phyloP scores from a whole-genome alignment of 305 asterid genomes.

The Solanum hybrid region DNA sequence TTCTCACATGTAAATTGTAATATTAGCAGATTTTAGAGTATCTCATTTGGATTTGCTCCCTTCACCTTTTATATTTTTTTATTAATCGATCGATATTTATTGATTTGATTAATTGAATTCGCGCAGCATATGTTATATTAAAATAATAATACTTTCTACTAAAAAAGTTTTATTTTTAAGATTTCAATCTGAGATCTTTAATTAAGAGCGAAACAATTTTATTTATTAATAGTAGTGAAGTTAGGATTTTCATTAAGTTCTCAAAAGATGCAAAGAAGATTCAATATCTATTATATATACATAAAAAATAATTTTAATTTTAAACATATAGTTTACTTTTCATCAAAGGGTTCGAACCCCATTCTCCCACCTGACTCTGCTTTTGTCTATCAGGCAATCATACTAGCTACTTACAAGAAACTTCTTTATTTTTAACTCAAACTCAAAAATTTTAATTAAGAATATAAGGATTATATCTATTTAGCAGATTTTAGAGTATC shows the following conservation, averaged over 20 bases:
- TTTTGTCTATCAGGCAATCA: too few relatives aligned
- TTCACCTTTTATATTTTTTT: not conserved
- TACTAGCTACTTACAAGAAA: too few relatives aligned
- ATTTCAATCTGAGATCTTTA: not conserved
- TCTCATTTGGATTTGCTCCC: not conserved
- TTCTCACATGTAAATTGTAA: not conserved
- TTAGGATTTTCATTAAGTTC: not conserved
- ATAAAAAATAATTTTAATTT: not conserved
- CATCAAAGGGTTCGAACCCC: not conserved
- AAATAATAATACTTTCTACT: not conserved
- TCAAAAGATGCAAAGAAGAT: not conserved
- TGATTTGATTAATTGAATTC: not conserved
- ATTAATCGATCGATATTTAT: not conserved
- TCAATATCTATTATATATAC: not conserved
- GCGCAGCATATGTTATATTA: not conserved
- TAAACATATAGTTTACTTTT: not conserved
- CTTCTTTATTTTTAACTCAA: too few relatives aligned
- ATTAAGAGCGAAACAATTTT: not conserved
- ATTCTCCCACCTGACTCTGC: not conserved
- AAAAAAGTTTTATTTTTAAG: not conserved
- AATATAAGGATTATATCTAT: too few relatives aligned
- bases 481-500: too few relatives aligned
- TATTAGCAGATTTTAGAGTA: not conserved
- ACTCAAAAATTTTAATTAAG: too few relatives aligned
- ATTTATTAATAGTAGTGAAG: not conserved